phyloP scores from a whole-genome alignment of 1,139 yeast species.

The Blastobotrys buckinghamii region DNA sequence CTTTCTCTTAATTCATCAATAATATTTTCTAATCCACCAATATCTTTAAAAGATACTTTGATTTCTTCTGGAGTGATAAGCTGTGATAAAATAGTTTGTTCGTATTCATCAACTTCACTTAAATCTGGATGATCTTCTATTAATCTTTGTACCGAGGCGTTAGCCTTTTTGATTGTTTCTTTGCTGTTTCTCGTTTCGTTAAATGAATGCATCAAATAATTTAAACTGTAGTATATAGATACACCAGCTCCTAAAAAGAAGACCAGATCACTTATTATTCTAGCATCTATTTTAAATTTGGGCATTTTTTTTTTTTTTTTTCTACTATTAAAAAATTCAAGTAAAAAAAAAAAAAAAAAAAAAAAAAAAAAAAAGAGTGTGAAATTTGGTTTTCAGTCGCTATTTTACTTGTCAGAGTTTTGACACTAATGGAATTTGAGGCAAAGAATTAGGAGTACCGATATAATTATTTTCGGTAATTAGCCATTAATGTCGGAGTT shows the following conservation, averaged over 20 bases:
- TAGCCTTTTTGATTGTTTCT: slow-evolving; percentile 64
- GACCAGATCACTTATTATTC: slow-evolving; percentile 53
- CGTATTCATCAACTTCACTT: slow-evolving; percentile 67
- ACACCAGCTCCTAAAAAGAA: slow-evolving; percentile 78
- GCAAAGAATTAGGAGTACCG: no score
- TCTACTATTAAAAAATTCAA: background rate
- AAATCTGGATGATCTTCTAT: slow-evolving; percentile 55
- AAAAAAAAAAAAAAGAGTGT: background rate
- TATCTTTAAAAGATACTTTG: slow-evolving; percentile 64
- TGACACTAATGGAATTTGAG: no score
- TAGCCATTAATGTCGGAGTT: no score
- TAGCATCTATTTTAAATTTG: slow-evolving; percentile 22
- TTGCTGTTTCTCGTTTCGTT: slow-evolving; percentile 23
- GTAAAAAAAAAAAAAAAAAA: background rate
- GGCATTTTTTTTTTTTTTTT: slow-evolving; percentile 12
- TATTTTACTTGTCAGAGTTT: no score
- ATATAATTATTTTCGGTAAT: no score
- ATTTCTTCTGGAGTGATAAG: slow-evolving; percentile 84
- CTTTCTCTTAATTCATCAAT: slow-evolving; percentile 83
- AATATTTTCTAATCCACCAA: slow-evolving; percentile 82
- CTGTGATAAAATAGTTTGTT: slow-evolving; percentile 64
- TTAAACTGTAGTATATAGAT: slow-evolving; percentile 66
- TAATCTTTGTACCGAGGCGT: slow-evolving; percentile 53
- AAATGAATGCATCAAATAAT: slow-evolving; percentile 38
- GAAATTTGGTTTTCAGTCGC: no score